These are phyloP conservation scores for Apodospora peruviana DNA, from an alignment of 495 filamentous ascomycete species.

Conservation along the genomic window DNA sequence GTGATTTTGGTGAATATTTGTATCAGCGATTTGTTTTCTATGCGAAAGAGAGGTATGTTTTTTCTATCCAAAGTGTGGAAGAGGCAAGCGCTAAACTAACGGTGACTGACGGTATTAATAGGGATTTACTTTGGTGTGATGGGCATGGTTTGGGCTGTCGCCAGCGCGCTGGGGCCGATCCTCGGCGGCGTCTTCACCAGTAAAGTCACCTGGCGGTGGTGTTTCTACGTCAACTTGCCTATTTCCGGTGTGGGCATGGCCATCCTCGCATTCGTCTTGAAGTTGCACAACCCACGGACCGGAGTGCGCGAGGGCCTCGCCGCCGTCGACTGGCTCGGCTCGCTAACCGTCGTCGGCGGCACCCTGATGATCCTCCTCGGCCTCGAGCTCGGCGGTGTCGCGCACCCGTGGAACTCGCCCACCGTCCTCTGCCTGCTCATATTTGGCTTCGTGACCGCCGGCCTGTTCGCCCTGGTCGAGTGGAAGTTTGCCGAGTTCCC, in stretches of 20 bases:
- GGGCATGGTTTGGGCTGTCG: slow-evolving; percentile 48
- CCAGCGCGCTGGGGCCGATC: slow-evolving; percentile 52
- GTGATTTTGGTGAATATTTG: slow-evolving; percentile 75
- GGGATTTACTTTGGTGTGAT: slow-evolving; percentile 49
- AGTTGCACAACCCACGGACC: slow-evolving; percentile 71
- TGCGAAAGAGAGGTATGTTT: slow-evolving; percentile 50
- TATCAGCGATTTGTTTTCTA: slow-evolving; percentile 75
- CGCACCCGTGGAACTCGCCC: slow-evolving; percentile 68
- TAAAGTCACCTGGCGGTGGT: slow-evolving; percentile 54
- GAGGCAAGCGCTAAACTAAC: not conserved
- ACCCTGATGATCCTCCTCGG: slow-evolving; percentile 80
- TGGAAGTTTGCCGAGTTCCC: slow-evolving; percentile 69
- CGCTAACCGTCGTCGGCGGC: slow-evolving; percentile 62
- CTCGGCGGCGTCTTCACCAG: slow-evolving; percentile 60
- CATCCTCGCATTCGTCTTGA: slow-evolving; percentile 64
- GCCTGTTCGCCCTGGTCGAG: slow-evolving; percentile 62
- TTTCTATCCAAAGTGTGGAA: not conserved
- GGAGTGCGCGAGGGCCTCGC: slow-evolving; percentile 63
- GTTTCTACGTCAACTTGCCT: slow-evolving; percentile 77
- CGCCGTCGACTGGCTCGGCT: slow-evolving; percentile 73
- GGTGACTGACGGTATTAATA: slow-evolving; percentile 21
- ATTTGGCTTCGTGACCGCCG: slow-evolving; percentile 61
- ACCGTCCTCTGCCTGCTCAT: slow-evolving; percentile 74
- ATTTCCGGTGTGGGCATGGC: slow-evolving; percentile 64
- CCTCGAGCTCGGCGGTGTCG: slow-evolving; percentile 70